Percentiles rank a stretch among this genome's conserved stretches.
phyloP scores from a whole-genome alignment of 257 asterid genomes.

The Paulownia fortunei region DNA sequence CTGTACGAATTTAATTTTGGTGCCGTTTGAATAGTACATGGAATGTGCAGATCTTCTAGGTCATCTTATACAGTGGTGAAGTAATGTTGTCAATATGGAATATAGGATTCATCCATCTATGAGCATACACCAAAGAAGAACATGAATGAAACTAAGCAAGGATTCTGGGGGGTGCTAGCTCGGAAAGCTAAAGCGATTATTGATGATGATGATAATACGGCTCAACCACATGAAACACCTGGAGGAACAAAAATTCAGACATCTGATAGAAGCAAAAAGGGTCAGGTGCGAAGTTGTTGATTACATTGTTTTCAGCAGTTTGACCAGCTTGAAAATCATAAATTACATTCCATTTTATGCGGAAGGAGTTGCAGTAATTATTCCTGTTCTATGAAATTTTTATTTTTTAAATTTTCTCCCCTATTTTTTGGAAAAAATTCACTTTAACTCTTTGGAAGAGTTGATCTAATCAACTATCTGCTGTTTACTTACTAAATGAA shows the following conservation, averaged over 20 bases:
- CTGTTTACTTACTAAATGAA: not conserved
- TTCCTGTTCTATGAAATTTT: not conserved
- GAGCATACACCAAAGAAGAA: conserved; percentile 65
- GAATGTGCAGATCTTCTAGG: conserved; percentile 5
- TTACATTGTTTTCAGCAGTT: conserved; percentile 25
- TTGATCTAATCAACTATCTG: not conserved
- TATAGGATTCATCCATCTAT: conserved; percentile 63
- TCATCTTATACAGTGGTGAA: conserved; percentile 21
- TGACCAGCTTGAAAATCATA: conserved; percentile 14
- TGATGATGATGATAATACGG: conserved; percentile 77
- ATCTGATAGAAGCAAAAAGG: conserved; percentile 59
- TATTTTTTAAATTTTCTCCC: not conserved
- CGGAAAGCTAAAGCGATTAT: conserved; percentile 86
- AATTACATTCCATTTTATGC: not conserved
- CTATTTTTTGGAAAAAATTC: not conserved
- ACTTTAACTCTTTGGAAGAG: not conserved
- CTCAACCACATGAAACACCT: conserved; percentile 47
- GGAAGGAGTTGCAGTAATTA: not conserved
- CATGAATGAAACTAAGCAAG: conserved; percentile 72
- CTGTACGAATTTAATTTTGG: conserved; percentile 15
- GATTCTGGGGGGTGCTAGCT: conserved; percentile 91
- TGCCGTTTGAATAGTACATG: conserved; percentile 23
- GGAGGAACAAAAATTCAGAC: conserved; percentile 47
- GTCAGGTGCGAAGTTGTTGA: conserved; percentile 52
- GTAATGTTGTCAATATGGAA: conserved; percentile 29